phyloP scores from a whole-genome alignment of 768 basidiomycete species.

The Mycena vitilis region DNA sequence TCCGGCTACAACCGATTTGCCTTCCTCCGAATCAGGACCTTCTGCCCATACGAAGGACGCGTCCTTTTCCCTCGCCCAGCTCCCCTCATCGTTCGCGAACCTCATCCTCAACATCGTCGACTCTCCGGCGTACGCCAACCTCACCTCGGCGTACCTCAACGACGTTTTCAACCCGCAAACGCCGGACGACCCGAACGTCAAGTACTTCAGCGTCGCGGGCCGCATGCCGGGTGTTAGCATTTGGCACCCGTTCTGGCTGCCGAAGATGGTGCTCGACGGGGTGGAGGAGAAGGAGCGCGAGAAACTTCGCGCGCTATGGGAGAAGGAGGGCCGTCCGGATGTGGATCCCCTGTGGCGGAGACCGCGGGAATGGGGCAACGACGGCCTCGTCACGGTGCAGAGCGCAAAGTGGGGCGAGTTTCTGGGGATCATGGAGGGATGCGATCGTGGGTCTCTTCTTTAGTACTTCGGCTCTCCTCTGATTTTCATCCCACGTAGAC shows the following conservation, averaged over 20 bases:
- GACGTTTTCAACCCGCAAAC: constrained; percentile 85
- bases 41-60: constrained; percentile 36
- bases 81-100: constrained; percentile 88
- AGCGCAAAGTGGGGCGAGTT: constrained; percentile 98
- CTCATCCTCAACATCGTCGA: constrained; percentile 91
- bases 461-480: background rate
- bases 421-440: constrained; percentile 87
- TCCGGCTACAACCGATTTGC: constrained; percentile 17
- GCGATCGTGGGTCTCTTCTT: constrained; percentile 69
- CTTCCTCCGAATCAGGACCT: constrained; percentile 42
- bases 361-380: constrained; percentile 82
- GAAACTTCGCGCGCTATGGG: constrained; percentile 53
- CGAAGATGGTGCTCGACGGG: constrained; percentile 93
- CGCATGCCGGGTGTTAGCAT: constrained; percentile 73
- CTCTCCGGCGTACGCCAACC: constrained; percentile 95
- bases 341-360: constrained; percentile 57
- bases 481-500: constrained; percentile 51
- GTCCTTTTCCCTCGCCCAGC: constrained; percentile 59
- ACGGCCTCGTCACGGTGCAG: constrained; percentile 91
- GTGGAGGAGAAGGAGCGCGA: constrained; percentile 73
- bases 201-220: constrained; percentile 93
- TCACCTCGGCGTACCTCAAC: constrained; percentile 86
- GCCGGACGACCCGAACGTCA: constrained; percentile 83
- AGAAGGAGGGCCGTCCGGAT: constrained; percentile 34
- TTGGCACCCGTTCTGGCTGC: constrained; percentile 97